Percentiles rank a stretch among this genome's conserved stretches.
Evolutionary conservation across 208 protist genomes (phyloP).

Genomic region (Porcisia hertigi): DNA sequence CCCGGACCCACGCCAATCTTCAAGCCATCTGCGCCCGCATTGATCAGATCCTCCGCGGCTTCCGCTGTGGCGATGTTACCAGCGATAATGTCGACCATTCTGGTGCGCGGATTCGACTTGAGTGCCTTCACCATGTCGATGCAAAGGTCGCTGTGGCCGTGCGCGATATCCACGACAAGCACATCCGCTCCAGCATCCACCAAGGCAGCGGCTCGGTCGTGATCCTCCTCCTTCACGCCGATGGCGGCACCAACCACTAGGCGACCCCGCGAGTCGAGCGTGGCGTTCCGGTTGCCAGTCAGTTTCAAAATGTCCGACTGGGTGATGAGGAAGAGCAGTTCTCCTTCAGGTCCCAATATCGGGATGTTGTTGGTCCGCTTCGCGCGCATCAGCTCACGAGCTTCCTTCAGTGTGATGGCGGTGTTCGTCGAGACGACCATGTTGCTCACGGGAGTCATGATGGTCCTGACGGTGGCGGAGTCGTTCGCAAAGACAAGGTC

Average conservation of each 20-base stretch:
- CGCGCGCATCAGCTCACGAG: conserved; percentile 59
- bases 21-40: conserved; percentile 87
- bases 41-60: conserved; percentile 83
- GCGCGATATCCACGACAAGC: conserved; percentile 91
- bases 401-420: conserved; percentile 71
- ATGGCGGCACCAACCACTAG: conserved; percentile 86
- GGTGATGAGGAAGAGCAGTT: conserved; percentile 85
- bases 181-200: conserved; percentile 81
- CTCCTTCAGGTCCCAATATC: conserved; percentile 49
- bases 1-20: conserved; percentile 91
- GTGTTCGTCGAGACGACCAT: conserved; percentile 54
- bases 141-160: conserved; percentile 87
- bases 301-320: conserved; percentile 82
- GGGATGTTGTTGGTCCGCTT: conserved; percentile 72
- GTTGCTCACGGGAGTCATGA: conserved; percentile 76
- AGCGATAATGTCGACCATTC: conserved; percentile 81
- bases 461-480: conserved; percentile 33
- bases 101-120: conserved; percentile 67
- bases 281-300: conserved; percentile 65
- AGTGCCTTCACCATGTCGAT: conserved; percentile 84
- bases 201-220: conserved; percentile 57
- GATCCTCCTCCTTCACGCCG: conserved; percentile 83
- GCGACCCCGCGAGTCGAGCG: conserved; percentile 72
- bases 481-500: conserved; percentile 74
- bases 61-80: conserved; percentile 89